These are phyloP conservation scores for Xylaria intraflava DNA, from an alignment of 495 filamentous ascomycete species.

Conservation along the genomic window DNA sequence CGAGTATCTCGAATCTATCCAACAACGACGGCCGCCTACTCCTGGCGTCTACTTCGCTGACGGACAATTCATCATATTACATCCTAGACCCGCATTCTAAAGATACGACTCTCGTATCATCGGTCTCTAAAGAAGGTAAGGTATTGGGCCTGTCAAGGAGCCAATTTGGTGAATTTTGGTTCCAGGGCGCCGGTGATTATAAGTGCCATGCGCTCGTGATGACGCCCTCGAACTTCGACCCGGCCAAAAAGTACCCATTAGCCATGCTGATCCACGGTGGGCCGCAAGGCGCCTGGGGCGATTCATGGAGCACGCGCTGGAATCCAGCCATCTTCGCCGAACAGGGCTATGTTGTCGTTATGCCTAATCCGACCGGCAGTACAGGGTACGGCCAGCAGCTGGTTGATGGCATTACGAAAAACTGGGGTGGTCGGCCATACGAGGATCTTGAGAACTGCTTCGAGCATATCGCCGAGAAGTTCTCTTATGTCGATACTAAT, in stretches of 20 bases:
- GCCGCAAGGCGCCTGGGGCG: conserved; percentile 77
- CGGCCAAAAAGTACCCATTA: conserved; percentile 69
- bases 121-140: conserved; percentile 59
- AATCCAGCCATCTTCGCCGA: conserved; percentile 89
- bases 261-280: conserved; percentile 84
- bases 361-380: conserved; percentile 83
- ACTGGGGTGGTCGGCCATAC: conserved; percentile 79
- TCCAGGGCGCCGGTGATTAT: conserved; percentile 43
- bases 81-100: conserved; percentile 49
- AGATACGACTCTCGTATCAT: conserved; percentile 49
- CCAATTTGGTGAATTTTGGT: conserved; percentile 69
- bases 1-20: conserved; percentile 48
- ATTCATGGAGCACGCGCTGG: conserved; percentile 83
- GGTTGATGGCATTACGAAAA: conserved; percentile 64
- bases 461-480: conserved; percentile 64
- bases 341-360: conserved; percentile 81
- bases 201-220: conserved; percentile 73
- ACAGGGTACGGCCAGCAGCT: conserved; percentile 80
- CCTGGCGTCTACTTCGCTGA: conserved; percentile 56
- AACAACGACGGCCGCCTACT: conserved; percentile 47
- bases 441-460: conserved; percentile 74
- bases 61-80: conserved; percentile 63
- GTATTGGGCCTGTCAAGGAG: conserved; percentile 58
- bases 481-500: conserved; percentile 67
- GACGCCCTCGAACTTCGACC: conserved; percentile 72